These are phyloP conservation scores for Arthrobotrys sinensis DNA, from an alignment of 2,329 filamentous ascomycete genomes.

Conservation along the genomic window DNA sequence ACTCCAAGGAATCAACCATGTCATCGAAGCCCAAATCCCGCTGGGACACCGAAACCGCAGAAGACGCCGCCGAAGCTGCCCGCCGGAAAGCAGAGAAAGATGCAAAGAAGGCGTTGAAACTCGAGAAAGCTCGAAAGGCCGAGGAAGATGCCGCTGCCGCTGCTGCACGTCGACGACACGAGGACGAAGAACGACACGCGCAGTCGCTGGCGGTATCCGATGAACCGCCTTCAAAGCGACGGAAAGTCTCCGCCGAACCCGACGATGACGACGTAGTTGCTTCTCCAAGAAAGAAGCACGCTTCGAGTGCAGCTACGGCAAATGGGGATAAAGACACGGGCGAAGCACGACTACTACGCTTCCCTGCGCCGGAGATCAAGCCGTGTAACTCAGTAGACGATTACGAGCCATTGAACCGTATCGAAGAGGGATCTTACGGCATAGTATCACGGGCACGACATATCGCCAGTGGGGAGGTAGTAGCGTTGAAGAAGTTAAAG, in stretches of 20 bases:
- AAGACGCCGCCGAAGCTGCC: constrained; percentile 81
- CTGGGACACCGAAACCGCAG: constrained; percentile 89
- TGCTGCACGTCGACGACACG: constrained; percentile 59
- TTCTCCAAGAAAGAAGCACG: constrained; percentile 73
- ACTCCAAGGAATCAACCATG: constrained; percentile 68
- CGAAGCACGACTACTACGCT: constrained; percentile 77
- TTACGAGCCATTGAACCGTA: constrained; percentile 94
- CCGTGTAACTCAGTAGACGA: constrained; percentile 84
- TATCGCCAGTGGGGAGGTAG: constrained; percentile 80
- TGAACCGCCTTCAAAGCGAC: constrained; percentile 47
- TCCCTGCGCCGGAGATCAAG: constrained; percentile 76
- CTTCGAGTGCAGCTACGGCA: constrained; percentile 64
- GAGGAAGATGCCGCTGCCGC: constrained; percentile 66
- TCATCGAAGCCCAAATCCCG: constrained; percentile 78
- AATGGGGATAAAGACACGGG: constrained; percentile 64
- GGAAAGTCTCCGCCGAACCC: constrained; percentile 54
- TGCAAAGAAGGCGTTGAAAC: constrained; percentile 67
- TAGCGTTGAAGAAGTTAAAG: constrained; percentile 95
- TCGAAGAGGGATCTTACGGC: constrained; percentile 97
- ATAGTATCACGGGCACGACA: constrained; percentile 90
- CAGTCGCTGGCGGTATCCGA: constrained; percentile 63
- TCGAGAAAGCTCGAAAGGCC: constrained; percentile 64
- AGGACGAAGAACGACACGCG: constrained; percentile 65
- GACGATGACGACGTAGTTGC: constrained; percentile 67
- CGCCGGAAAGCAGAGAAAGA: constrained; percentile 86